A percentile compares a stretch with the other conserved stretches of the same genome.
Conservation (phyloP, 2,329 filamentous ascomycete species). For the Penicillium sp. region DNA sequence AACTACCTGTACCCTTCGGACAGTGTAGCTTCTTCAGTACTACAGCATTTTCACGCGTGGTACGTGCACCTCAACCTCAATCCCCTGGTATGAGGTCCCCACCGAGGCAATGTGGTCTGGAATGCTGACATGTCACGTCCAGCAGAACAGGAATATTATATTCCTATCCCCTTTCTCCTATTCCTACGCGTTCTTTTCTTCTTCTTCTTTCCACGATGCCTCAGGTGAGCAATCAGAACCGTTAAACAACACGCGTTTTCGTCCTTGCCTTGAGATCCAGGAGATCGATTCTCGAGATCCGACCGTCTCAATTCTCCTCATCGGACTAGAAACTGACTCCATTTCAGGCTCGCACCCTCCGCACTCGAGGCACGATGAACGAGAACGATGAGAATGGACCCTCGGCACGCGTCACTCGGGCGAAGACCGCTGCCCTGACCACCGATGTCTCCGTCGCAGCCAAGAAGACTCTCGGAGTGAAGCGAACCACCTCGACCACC, state of each 20-base stretch:
- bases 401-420: constrained; percentile 84
- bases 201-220: constrained; percentile 52
- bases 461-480: constrained; percentile 68
- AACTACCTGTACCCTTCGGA: constrained; percentile 17
- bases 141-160: constrained; percentile 32
- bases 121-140: constrained; percentile 38
- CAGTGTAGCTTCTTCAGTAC: constrained; percentile 25
- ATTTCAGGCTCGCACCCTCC: constrained; percentile 66
- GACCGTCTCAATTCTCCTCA: neutral
- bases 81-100: constrained; percentile 36
- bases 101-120: constrained; percentile 32
- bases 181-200: constrained; percentile 21
- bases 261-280: neutral
- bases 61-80: constrained; percentile 33
- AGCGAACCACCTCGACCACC: constrained; percentile 61
- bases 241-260: constrained; percentile 25
- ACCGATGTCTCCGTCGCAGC: constrained; percentile 56
- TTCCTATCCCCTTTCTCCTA: constrained; percentile 25
- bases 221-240: constrained; percentile 50
- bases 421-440: constrained; percentile 75
- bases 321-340: constrained; percentile 10
- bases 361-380: constrained; percentile 76
- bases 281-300: neutral
- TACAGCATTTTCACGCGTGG: constrained; percentile 40
- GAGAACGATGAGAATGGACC: constrained; percentile 91